These are phyloP conservation scores for Coemansia furcata DNA, from an alignment of 192 early-diverging fungal genomes.

Conservation along the genomic window DNA sequence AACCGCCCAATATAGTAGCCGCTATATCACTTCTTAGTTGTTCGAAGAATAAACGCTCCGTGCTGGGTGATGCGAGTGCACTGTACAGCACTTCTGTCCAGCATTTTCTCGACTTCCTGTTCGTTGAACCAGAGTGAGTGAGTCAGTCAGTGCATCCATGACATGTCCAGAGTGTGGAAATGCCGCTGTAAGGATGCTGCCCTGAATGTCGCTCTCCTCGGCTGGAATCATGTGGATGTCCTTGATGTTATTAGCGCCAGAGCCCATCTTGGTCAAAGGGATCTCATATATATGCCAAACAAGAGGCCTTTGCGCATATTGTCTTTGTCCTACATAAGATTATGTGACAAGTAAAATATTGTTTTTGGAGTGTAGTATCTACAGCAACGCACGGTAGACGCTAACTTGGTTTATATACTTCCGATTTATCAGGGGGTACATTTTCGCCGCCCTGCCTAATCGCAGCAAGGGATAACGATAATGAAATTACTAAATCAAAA, in stretches of 20 bases:
- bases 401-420: too few relatives aligned
- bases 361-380: too few relatives aligned
- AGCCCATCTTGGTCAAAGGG: slow-evolving; percentile 32
- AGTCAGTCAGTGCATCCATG: slow-evolving; percentile 9
- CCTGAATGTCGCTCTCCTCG: slow-evolving; percentile 25
- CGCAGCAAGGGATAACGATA: too few relatives aligned
- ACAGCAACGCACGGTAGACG: too few relatives aligned
- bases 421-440: too few relatives aligned
- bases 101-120: not conserved
- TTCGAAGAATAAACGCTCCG: not conserved
- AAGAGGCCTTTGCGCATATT: slow-evolving; percentile 22
- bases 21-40: not conserved
- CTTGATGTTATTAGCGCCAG: slow-evolving; percentile 38
- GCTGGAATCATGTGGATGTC: slow-evolving; percentile 25
- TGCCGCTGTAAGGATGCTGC: slow-evolving; percentile 8
- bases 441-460: too few relatives aligned
- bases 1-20: not conserved
- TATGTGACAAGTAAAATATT: too few relatives aligned
- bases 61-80: not conserved
- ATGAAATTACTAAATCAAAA: too few relatives aligned
- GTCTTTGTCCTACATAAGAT: slow-evolving; percentile 8
- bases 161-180: slow-evolving; percentile 21
- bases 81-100: too few relatives aligned
- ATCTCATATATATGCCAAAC: slow-evolving; percentile 38
- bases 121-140: not conserved